A percentile compares a stretch with the other conserved stretches of the same genome.
Evolutionary conservation across 371 early-diverging fungal genomes (phyloP).

Genomic region (Rhizopus stolonifer): DNA sequence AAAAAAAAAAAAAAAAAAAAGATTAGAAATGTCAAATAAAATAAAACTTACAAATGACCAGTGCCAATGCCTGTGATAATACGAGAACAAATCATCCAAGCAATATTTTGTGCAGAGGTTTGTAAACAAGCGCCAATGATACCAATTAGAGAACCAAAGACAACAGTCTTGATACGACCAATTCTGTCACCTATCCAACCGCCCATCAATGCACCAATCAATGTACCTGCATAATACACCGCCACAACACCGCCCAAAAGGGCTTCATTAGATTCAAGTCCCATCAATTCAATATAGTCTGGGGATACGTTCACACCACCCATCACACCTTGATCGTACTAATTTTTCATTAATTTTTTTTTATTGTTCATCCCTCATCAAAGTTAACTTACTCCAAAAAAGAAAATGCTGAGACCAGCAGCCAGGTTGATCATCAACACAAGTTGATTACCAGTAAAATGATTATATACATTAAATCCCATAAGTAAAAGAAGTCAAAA

Average conservation of each 20-base stretch:
- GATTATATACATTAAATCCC: constrained; percentile 11
- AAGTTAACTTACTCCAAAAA: constrained; percentile 42
- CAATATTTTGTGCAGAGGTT: constrained; percentile 36
- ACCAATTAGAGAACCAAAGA: constrained; percentile 35
- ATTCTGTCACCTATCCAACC: constrained; percentile 43
- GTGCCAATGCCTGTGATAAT: constrained; percentile 47
- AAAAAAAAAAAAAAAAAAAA: too few relatives aligned
- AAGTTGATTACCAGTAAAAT: constrained; percentile 20
- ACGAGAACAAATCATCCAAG: constrained; percentile 48
- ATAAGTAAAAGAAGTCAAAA: neutral
- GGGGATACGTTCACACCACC: constrained; percentile 42
- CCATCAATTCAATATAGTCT: constrained; percentile 42
- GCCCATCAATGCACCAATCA: constrained; percentile 45
- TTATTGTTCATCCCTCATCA: too few relatives aligned
- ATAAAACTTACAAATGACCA: constrained; percentile 38
- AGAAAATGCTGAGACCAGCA: constrained; percentile 47
- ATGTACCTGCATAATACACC: constrained; percentile 39
- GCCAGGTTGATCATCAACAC: constrained; percentile 38
- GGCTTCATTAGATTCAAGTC: constrained; percentile 33
- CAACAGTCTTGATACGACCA: constrained; percentile 40
- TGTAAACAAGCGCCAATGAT: constrained; percentile 44
- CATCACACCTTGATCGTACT: constrained; percentile 55
- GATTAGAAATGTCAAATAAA: too few relatives aligned
- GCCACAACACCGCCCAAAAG: constrained; percentile 44
- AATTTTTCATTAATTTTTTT: neutral